phyloP scores from a whole-genome alignment of 1,284 basidiomycete species.

The Singerocomus inundabilis region DNA sequence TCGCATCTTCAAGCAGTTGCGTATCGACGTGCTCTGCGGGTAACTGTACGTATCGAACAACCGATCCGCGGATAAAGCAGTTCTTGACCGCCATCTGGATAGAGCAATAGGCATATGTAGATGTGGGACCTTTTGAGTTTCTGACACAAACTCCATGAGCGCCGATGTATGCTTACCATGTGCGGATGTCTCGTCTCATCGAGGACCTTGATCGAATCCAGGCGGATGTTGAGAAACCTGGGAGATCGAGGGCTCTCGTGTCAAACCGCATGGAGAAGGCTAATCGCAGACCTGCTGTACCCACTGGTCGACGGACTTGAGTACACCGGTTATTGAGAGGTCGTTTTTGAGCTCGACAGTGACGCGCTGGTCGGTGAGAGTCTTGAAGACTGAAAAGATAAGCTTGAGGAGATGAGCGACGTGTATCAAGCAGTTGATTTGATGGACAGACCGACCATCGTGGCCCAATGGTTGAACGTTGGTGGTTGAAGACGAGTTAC shows the following conservation, averaged over 20 bases:
- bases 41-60: conserved; percentile 96
- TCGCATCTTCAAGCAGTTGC: conserved; percentile 95
- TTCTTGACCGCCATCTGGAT: conserved; percentile 96
- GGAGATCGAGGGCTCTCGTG: neutral
- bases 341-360: conserved; percentile 99
- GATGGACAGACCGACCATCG: conserved; percentile 23
- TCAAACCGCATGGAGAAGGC: neutral
- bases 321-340: conserved; percentile 91
- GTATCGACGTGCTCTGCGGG: conserved; percentile 94
- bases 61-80: conserved; percentile 97
- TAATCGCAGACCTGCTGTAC: conserved; percentile 26
- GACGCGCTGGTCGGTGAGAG: conserved; percentile 94
- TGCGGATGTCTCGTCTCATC: conserved; percentile 95
- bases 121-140: neutral
- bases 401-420: conserved; percentile 50
- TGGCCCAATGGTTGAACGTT: neutral
- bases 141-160: neutral
- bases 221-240: conserved; percentile 95
- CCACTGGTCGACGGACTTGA: conserved; percentile 98
- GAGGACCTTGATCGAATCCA: conserved; percentile 92
- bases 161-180: conserved; percentile 62
- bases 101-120: neutral
- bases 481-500: neutral
- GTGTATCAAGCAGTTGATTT: neutral
- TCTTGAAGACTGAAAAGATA: conserved; percentile 99